Evolutionary conservation across 148 eudicot genomes (phyloP).

Genomic region (Pharnaceum exiguum): DNA sequence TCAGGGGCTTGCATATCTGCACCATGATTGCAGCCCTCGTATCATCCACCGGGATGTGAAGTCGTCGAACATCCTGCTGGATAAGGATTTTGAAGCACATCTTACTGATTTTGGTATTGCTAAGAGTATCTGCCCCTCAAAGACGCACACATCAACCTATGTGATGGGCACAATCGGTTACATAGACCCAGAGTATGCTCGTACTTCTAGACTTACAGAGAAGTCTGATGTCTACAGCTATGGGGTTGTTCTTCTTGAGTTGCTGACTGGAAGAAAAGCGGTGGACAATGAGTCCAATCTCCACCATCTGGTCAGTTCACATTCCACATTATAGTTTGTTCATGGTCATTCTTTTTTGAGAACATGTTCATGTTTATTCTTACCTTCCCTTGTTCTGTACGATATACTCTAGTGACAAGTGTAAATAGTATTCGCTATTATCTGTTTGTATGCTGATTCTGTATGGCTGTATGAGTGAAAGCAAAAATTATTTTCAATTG

Average conservation of each 20-base stretch:
- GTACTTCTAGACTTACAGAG: slow-evolving; percentile 93
- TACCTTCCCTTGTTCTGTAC: too few species aligned
- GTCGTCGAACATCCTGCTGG: slow-evolving; percentile 89
- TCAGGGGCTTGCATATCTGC: slow-evolving; percentile 95
- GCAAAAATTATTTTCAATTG: too few species aligned
- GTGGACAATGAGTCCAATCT: slow-evolving; percentile 94
- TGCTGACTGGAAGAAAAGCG: slow-evolving; percentile 91
- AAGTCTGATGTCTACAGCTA: slow-evolving; percentile 98
- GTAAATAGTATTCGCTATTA: too few species aligned
- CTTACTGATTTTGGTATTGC: slow-evolving; percentile 98
- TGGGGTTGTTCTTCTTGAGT: slow-evolving; percentile 86
- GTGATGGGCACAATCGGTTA: slow-evolving; percentile 98
- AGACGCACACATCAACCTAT: slow-evolving; percentile 83
- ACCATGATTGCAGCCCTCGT: slow-evolving; percentile 95
- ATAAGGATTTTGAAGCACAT: slow-evolving; percentile 90
- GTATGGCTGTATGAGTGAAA: too few species aligned
- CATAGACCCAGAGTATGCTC: slow-evolving; percentile 97
- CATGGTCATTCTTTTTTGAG: too few species aligned
- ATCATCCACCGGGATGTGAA: slow-evolving; percentile 94
- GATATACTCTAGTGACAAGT: too few species aligned
- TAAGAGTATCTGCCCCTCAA: slow-evolving; percentile 70
- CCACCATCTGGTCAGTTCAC: slow-evolving; percentile 74
- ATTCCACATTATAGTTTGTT: not conserved
- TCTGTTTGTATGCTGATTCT: too few species aligned
- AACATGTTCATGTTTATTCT: not conserved